These are phyloP conservation scores for Jaenimonas drosophilae DNA, from an alignment of 208 protist genomes.

Conservation along the genomic window DNA sequence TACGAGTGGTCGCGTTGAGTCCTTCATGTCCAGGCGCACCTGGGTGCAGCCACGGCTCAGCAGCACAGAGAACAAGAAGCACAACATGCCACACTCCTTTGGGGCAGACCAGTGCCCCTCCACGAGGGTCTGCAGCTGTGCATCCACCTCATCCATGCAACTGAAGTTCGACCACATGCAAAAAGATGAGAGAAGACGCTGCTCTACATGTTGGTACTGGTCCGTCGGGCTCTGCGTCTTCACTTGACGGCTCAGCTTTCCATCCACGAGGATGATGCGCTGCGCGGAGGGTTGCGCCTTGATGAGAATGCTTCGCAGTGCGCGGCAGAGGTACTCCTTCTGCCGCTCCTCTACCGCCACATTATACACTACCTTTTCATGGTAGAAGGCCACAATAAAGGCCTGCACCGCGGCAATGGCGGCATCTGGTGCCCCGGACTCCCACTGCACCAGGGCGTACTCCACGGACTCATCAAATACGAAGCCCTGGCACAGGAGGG, in stretches of 20 bases:
- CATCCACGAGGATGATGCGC: constrained; percentile 54
- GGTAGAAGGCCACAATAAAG: constrained; percentile 51
- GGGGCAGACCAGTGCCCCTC: constrained; percentile 39
- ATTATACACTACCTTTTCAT: constrained; percentile 42
- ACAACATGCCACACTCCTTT: constrained; percentile 48
- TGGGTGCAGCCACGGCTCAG: constrained; percentile 43
- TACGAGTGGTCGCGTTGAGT: neutral
- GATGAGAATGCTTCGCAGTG: constrained; percentile 38
- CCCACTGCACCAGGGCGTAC: constrained; percentile 58
- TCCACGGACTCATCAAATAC: constrained; percentile 44
- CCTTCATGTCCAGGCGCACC: constrained; percentile 19
- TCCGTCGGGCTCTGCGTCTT: neutral
- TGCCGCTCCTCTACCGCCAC: constrained; percentile 31
- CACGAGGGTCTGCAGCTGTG: constrained; percentile 14
- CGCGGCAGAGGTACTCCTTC: constrained; percentile 31
- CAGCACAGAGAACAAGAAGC: constrained; percentile 61
- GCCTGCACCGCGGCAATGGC: constrained; percentile 63
- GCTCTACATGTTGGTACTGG: neutral
- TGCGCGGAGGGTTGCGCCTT: constrained; percentile 41
- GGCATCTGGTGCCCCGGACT: constrained; percentile 37
- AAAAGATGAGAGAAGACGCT: constrained; percentile 8
- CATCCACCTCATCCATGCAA: constrained; percentile 28
- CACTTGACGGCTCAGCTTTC: constrained; percentile 7
- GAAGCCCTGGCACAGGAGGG: constrained; percentile 63
- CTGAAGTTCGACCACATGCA: constrained; percentile 19